Evolutionary conservation across 345 rosid genomes (phyloP).

Genomic region (Zanthoxylum bungeanum): DNA sequence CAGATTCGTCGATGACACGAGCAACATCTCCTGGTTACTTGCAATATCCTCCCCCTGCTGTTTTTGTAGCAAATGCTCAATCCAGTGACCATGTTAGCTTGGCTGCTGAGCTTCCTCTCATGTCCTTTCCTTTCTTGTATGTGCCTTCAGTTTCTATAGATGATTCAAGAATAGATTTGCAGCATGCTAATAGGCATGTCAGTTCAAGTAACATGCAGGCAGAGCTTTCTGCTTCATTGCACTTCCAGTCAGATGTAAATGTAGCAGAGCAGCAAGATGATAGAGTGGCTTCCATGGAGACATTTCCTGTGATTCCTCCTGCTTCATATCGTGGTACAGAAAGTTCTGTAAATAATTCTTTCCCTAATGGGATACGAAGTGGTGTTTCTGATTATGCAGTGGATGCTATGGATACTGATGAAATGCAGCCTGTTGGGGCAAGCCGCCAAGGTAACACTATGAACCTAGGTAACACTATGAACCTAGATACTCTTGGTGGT

Average conservation of each 20-base stretch:
- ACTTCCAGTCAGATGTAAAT: conserved; percentile 33
- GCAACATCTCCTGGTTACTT: conserved; percentile 72
- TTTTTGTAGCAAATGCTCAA: conserved; percentile 54
- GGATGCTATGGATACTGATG: conserved; percentile 69
- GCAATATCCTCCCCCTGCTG: conserved; percentile 73
- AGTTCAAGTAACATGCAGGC: conserved; percentile 39
- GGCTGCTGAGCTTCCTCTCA: conserved; percentile 53
- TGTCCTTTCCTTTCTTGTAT: conserved; percentile 48
- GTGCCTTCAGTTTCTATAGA: conserved; percentile 49
- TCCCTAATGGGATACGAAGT: conserved; percentile 31
- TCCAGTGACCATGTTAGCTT: conserved; percentile 41
- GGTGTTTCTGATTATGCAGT: conserved; percentile 30
- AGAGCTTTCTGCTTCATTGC: conserved; percentile 29
- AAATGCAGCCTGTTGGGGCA: conserved; percentile 46
- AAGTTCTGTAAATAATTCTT: conserved; percentile 24
- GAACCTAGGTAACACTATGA: too few species aligned
- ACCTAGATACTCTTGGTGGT: conserved; percentile 20
- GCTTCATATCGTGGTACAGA: too few species aligned
- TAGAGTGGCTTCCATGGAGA: conserved; percentile 42
- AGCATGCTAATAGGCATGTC: conserved; percentile 29
- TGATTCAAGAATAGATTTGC: conserved; percentile 42
- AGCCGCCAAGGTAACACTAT: conserved; percentile 20
- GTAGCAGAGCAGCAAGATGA: conserved; percentile 34
- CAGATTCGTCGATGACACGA: conserved; percentile 68
- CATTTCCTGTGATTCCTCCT: conserved; percentile 37